Evolutionary conservation across 176 grass and related monocot genomes (phyloP), one percentile per base, ranked within the genome.

Genomic region (Hordeum marinum): DNA sequence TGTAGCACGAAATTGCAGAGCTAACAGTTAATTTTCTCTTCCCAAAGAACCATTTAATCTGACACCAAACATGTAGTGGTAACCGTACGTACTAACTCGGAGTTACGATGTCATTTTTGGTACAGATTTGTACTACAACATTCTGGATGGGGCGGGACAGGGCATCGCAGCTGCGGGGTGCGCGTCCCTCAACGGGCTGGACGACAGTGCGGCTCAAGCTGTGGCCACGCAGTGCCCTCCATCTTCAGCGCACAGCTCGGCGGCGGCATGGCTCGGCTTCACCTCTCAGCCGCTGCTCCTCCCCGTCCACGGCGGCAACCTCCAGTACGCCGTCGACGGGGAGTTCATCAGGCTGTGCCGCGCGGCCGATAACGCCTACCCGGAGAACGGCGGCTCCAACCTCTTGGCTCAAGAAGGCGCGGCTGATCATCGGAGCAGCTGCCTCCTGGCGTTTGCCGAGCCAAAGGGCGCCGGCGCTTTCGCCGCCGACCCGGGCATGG

Each of bases 51-150:
- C 37, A 12, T 31, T 5, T 64, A 55, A 10, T 54, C 11, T 67
- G 61, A 52, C 71, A 85, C 8, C 25, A 71, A 61, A 61, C 36
- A 24, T 59, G 73, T 29, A 14, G 3, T 25, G 63, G 13, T 42
- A 79, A 20, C 31, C 32, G 54, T 18, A 31, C 6, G 64, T 48
- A 50, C 43, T 87, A 25, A 84, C 76, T 80, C 58, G 36, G 35
- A 35, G 54, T 57, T 57, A 57, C 31, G 72, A 13, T 63, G 40
- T 72, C 84, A 69, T 70, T 52, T n/a, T 26, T 65, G 85, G 41
- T 81, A 55, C 77, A 89, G 91, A 94, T 80, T 78, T 91, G 71
- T 89, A 85, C 86, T 95, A 84, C 88, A 84, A 39, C 83, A 90
- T 92, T 63, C 87, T 94, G 37, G 80, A 92, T 4, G 89, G 80